Evolutionary conservation across 371 early-diverging fungal genomes (phyloP), one percentile per base, ranked within the genome.

Genomic region (Dichotomocladium elegans): DNA sequence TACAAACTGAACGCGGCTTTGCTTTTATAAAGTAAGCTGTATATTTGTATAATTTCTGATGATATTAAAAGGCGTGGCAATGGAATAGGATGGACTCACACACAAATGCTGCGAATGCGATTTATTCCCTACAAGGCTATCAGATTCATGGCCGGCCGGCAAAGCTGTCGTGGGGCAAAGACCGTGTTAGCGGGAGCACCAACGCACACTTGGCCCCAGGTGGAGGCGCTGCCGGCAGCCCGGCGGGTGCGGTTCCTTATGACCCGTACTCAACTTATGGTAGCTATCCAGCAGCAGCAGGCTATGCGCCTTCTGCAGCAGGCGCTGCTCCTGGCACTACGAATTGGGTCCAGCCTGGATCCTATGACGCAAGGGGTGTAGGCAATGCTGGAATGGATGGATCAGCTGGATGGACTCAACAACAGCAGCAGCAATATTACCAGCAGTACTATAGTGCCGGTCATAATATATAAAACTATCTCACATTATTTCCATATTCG

Each of bases 141-240:
- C 55, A 52, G 19, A 74, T 95, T 49, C 83, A 86, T 37, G 90
- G 89, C n/a, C 79, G 91, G 41, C 79, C 85, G 27, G 70, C 84
- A 25, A 82, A 80, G 77, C 72, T 89, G 55, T 88, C 90, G 17
- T 94, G 94, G 94, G 94, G 93, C 51, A 90, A 90, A 68, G 93
- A 92, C 51, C 79, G 90, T 27, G n/a, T n/a, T n/a, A n/a, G n/a
- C n/a, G n/a, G n/a, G n/a, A n/a, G n/a, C n/a, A 72, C 72, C 40
- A 64, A 69, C 11, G 80, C 69, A 26, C n/a, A n/a, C n/a, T n/a
- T n/a, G n/a, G n/a, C n/a, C n/a, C n/a, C n/a, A n/a, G 40, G 46
- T 14, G 35, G 25, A 4, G 27, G 21, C n/a, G 47, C 24, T 17
- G 25, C 12, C 10, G 26, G 35, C 14, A 27, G 19, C 17, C 34